phyloP scores from a whole-genome alignment of 2,329 filamentous ascomycete species.

The Ampelomyces quisqualis region DNA sequence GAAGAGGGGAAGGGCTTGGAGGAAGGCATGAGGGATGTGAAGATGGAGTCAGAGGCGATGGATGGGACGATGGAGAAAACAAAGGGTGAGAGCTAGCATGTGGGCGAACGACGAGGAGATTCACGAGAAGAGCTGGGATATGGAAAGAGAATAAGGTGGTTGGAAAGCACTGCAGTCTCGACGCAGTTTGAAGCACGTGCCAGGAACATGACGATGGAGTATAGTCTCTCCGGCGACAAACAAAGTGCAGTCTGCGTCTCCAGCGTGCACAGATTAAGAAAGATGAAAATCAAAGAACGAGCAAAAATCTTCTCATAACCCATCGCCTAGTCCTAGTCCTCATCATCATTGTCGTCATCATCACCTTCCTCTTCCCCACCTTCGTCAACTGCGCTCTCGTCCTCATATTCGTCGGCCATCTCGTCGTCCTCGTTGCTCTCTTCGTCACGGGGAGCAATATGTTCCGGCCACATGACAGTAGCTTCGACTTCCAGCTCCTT shows the following conservation, averaged over 20 bases:
- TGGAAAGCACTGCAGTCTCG: too few relatives aligned
- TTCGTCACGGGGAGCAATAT: slow-evolving; percentile 4
- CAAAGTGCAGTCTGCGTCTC: too few relatives aligned
- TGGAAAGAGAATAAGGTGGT: too few relatives aligned
- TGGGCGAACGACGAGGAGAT: too few relatives aligned
- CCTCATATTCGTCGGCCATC: slow-evolving; percentile 16
- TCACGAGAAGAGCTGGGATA: too few relatives aligned
- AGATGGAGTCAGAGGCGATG: background rate
- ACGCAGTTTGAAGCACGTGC: too few relatives aligned
- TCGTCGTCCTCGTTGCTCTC: slow-evolving; percentile 19
- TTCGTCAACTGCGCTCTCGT: slow-evolving; percentile 10
- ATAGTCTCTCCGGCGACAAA: too few relatives aligned
- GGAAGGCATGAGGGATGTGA: background rate
- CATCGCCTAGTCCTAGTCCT: slow-evolving; percentile 7
- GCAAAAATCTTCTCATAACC: background rate
- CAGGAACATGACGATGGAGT: too few relatives aligned
- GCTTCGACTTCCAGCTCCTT: slow-evolving; percentile 12
- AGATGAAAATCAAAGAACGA: slow-evolving; percentile 2
- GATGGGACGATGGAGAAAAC: background rate
- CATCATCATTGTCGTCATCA: slow-evolving; percentile 8
- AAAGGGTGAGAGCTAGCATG: background rate
- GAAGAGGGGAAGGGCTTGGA: background rate
- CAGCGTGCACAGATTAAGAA: too few relatives aligned
- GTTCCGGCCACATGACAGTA: slow-evolving; percentile 18
- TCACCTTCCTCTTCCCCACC: slow-evolving; percentile 9